A percentile compares a stretch with the other conserved stretches of the same genome.
Conservation (phyloP, 2,329 filamentous ascomycete genomes). For the Triangularia verruculosa region DNA sequence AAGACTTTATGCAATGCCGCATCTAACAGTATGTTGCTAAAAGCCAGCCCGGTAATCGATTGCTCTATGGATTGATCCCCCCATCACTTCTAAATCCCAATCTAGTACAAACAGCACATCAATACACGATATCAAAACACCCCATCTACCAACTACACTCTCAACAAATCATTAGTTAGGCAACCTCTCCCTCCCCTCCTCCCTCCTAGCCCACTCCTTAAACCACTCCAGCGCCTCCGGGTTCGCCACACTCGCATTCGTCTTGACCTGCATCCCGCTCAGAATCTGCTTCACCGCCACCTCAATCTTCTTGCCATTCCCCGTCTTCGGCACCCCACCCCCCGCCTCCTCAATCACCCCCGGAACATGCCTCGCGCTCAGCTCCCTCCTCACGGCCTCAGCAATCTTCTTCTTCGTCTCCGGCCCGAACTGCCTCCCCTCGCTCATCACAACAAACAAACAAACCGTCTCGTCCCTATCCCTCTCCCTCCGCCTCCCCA, state of each 20-base stretch:
- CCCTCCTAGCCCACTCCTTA: slow-evolving; percentile 63
- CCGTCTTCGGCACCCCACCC: slow-evolving; percentile 81
- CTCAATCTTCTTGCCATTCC: slow-evolving; percentile 97
- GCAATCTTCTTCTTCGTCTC: slow-evolving; percentile 64
- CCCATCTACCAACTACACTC: not conserved
- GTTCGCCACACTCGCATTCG: slow-evolving; percentile 91
- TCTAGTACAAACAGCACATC: not conserved
- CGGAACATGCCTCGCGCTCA: slow-evolving; percentile 88
- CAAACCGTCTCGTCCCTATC: slow-evolving; percentile 85
- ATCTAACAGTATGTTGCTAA: too few species aligned
- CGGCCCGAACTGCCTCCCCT: slow-evolving; percentile 53
- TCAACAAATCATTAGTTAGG: slow-evolving; percentile 4
- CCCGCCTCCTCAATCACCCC: slow-evolving; percentile 66
- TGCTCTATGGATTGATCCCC: not conserved
- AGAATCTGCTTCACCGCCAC: slow-evolving; percentile 95
- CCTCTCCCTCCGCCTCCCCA: slow-evolving; percentile 68
- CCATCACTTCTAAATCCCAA: not conserved
- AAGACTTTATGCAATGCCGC: too few species aligned
- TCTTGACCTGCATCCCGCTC: slow-evolving; percentile 81
- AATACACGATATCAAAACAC: not conserved
- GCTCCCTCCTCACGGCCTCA: slow-evolving; percentile 65
- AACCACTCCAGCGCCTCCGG: slow-evolving; percentile 88
- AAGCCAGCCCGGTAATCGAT: not conserved
- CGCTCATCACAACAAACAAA: slow-evolving; percentile 77
- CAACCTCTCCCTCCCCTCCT: slow-evolving; percentile 14